phyloP scores from a whole-genome alignment of 306 rosid species.

The Citrullus mucosospermus region DNA sequence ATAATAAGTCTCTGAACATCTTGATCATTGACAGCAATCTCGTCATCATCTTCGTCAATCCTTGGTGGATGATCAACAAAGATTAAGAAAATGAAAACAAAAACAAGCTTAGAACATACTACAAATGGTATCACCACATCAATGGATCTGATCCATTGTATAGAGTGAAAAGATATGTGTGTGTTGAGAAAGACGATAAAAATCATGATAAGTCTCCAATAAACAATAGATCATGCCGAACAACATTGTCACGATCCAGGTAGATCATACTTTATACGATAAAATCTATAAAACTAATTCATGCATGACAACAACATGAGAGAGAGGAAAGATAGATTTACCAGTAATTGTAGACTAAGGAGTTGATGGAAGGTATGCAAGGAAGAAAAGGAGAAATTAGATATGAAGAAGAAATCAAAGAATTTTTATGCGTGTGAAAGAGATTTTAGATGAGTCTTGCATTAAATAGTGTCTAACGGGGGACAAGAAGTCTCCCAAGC shows the following conservation, averaged over 20 bases:
- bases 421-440: not conserved
- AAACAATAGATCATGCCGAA: not conserved
- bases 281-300: not conserved
- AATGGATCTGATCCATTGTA: not conserved
- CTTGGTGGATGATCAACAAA: conserved; percentile 28
- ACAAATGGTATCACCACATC: not conserved
- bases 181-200: not conserved
- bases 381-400: not conserved
- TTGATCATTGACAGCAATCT: conserved; percentile 58
- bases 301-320: not conserved
- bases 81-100: not conserved
- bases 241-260: not conserved
- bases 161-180: not conserved
- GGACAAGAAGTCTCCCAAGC: not conserved
- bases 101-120: not conserved
- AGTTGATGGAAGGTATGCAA: not conserved
- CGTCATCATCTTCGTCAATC: conserved; percentile 79
- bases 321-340: not conserved
- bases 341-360: not conserved
- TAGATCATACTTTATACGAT: not conserved
- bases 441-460: not conserved
- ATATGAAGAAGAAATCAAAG: not conserved
- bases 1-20: conserved; percentile 87
- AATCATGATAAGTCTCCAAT: not conserved
- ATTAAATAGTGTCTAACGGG: not conserved